Percentiles rank a stretch among this genome's conserved stretches.
Evolutionary conservation across 371 early-diverging fungal species (phyloP).

Genomic region (Mucor lusitanicus): DNA sequence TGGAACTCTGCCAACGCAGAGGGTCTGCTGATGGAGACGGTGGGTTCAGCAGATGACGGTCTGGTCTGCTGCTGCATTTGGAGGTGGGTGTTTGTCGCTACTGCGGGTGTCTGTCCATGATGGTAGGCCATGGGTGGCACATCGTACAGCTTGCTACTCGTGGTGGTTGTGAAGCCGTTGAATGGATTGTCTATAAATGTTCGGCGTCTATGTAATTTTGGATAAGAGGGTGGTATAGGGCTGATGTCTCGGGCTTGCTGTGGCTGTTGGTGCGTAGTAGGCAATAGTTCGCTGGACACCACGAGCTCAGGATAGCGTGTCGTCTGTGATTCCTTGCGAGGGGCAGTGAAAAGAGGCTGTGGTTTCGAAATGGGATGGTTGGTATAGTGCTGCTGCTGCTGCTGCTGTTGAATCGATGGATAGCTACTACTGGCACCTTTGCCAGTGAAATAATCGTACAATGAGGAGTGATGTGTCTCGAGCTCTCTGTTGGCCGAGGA

Average conservation of each 20-base stretch:
- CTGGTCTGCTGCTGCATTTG: neutral
- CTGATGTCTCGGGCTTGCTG: neutral
- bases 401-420: too few species aligned
- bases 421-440: neutral
- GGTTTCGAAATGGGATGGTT: conserved; percentile 14
- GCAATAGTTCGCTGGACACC: neutral
- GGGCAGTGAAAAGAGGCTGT: conserved; percentile 27
- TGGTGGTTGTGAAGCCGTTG: conserved; percentile 55
- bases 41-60: conserved; percentile 7
- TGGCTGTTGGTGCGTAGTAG: neutral
- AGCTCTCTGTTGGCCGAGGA: too few species aligned
- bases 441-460: conserved; percentile 29
- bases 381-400: too few species aligned
- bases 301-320: conserved; percentile 16
- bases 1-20: conserved; percentile 12
- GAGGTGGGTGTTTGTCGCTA: neutral
- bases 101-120: neutral
- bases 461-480: conserved; percentile 18
- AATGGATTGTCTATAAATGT: conserved; percentile 67
- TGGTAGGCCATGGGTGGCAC: conserved; percentile 21
- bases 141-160: conserved; percentile 25
- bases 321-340: conserved; percentile 22
- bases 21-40: conserved; percentile 12
- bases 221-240: conserved; percentile 14
- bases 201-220: conserved; percentile 34